These are phyloP conservation scores for Vitis hybrid DNA, from an alignment of 177 flowering plant species.

Conservation along the genomic window DNA sequence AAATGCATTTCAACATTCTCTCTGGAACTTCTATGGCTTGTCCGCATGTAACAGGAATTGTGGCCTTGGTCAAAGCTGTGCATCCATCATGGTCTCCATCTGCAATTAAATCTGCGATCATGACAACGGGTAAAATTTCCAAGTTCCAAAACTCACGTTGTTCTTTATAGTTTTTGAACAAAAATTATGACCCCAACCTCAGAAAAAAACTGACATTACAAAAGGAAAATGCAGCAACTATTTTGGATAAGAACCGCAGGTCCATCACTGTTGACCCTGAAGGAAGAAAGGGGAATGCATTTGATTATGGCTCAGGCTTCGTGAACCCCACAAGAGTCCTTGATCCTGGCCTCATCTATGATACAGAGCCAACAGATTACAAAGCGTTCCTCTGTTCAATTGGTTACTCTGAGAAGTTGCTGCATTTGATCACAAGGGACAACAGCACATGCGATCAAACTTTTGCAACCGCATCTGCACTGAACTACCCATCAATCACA, in stretches of 20 bases:
- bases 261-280: constrained; percentile 59
- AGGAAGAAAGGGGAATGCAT: constrained; percentile 60
- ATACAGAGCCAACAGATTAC: constrained; percentile 48
- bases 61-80: constrained; percentile 60
- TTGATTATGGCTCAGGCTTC: constrained; percentile 77
- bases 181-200: neutral
- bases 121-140: constrained; percentile 69
- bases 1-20: constrained; percentile 57
- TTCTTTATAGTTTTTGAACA: neutral
- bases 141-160: neutral
- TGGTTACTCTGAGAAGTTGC: constrained; percentile 46
- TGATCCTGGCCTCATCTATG: constrained; percentile 76
- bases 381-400: constrained; percentile 64
- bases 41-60: constrained; percentile 80
- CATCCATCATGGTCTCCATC: constrained; percentile 80
- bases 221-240: constrained; percentile 50
- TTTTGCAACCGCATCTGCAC: constrained; percentile 30
- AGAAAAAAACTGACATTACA: neutral
- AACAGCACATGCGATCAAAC: constrained; percentile 49
- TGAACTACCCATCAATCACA: constrained; percentile 77
- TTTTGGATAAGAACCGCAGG: constrained; percentile 39
- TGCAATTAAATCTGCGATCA: constrained; percentile 80
- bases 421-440: constrained; percentile 51
- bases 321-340: constrained; percentile 52
- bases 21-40: constrained; percentile 95